These are phyloP conservation scores for Ceratocystis diversiconidia DNA, from an alignment of 2,329 filamentous ascomycete genomes.

Conservation along the genomic window DNA sequence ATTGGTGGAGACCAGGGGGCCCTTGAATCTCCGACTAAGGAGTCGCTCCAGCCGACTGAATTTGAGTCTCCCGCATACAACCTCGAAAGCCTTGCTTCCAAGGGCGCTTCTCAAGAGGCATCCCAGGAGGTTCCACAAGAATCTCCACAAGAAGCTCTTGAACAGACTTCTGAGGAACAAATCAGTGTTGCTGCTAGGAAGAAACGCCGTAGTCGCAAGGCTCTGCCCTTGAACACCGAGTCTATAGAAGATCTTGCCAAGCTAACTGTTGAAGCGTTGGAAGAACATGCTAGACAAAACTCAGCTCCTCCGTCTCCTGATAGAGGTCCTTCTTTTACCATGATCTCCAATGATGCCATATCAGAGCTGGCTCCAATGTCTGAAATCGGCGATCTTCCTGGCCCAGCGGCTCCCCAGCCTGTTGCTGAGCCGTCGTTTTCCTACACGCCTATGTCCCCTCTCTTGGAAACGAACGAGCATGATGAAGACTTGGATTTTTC, in stretches of 20 bases:
- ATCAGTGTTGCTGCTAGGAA: constrained; percentile 3
- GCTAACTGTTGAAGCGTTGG: constrained; percentile 14
- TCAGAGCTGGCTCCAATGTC: constrained; percentile 15
- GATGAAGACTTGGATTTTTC: constrained; percentile 17
- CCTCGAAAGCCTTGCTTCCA: not conserved
- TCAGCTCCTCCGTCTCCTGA: constrained; percentile 10
- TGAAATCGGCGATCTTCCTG: constrained; percentile 8
- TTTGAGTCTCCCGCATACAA: not conserved
- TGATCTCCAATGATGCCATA: constrained; percentile 10
- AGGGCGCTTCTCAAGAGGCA: not conserved
- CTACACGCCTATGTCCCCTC: not conserved
- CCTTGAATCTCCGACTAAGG: not conserved
- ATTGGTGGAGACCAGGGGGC: not conserved
- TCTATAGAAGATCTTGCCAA: constrained; percentile 1
- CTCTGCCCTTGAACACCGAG: not conserved
- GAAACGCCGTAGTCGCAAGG: constrained; percentile 7
- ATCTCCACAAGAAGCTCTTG: too few species aligned
- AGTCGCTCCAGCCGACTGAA: not conserved
- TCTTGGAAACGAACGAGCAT: constrained; percentile 8
- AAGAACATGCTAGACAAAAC: constrained; percentile 7
- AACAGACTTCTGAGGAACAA: not conserved
- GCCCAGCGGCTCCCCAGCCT: not conserved
- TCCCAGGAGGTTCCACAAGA: too few species aligned
- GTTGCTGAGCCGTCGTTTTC: not conserved
- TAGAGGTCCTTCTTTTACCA: not conserved